Conservation (phyloP, 2,329 filamentous ascomycete genomes). For the Ramularia endophylla region DNA sequence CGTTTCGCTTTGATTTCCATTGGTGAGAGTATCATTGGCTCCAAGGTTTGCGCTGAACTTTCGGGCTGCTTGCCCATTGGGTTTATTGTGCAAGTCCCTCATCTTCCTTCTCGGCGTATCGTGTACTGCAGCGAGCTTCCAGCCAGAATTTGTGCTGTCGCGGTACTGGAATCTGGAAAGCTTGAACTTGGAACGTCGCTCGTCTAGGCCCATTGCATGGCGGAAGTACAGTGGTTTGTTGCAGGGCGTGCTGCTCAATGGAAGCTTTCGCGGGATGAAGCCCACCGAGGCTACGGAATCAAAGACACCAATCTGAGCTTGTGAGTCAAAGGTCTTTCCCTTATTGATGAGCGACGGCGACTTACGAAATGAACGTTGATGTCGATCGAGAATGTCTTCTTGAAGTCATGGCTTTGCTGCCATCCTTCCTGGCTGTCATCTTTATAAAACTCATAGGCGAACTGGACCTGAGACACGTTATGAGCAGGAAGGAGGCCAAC, state of each 20-base stretch:
- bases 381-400: slow-evolving; percentile 40
- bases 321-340: too few species aligned
- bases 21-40: slow-evolving; percentile 1
- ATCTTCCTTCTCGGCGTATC: slow-evolving; percentile 11
- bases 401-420: slow-evolving; percentile 40
- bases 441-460: slow-evolving; percentile 43
- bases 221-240: slow-evolving; percentile 35
- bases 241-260: slow-evolving; percentile 34
- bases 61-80: neutral
- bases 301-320: slow-evolving; percentile 34
- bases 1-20: slow-evolving; percentile 3
- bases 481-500: slow-evolving; percentile 33
- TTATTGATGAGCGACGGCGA: too few species aligned
- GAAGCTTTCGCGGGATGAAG: slow-evolving; percentile 36
- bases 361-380: slow-evolving; percentile 36
- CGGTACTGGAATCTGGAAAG: slow-evolving; percentile 32
- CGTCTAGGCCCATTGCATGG: slow-evolving; percentile 42
- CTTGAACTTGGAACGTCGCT: slow-evolving; percentile 42
- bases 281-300: slow-evolving; percentile 41
- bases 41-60: slow-evolving; percentile 4
- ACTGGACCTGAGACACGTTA: slow-evolving; percentile 35
- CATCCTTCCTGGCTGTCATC: slow-evolving; percentile 35
- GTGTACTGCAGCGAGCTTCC: slow-evolving; percentile 15
- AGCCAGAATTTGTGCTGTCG: slow-evolving; percentile 5
- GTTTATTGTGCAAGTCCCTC: slow-evolving; percentile 5